A percentile compares a stretch with the other conserved stretches of the same genome.
phyloP scores from a whole-genome alignment of 192 early-diverging fungal species.

The Tieghemiomyces parasiticus region DNA sequence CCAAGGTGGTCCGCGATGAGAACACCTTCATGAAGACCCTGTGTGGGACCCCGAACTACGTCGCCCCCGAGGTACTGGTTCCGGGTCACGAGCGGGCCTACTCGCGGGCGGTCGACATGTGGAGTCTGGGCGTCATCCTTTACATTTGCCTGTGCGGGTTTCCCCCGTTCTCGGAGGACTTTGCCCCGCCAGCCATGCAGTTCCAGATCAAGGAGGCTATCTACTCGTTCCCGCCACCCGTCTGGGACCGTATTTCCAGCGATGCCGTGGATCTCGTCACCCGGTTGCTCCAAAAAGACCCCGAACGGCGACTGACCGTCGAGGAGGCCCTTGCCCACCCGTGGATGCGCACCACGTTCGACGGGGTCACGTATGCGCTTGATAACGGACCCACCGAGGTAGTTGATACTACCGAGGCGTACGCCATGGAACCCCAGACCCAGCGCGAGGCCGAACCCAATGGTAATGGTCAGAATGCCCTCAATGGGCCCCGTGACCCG shows the following conservation, averaged over 20 bases:
- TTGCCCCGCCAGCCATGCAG: constrained; percentile 38
- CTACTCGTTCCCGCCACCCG: constrained; percentile 60
- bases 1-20: constrained; percentile 63
- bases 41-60: constrained; percentile 84
- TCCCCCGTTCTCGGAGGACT: constrained; percentile 64
- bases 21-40: constrained; percentile 49
- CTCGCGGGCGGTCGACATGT: constrained; percentile 71
- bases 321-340: constrained; percentile 35
- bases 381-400: background rate
- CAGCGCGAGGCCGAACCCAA: too few relatives aligned
- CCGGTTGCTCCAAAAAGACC: constrained; percentile 31
- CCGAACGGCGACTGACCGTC: constrained; percentile 28
- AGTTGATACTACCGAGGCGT: background rate
- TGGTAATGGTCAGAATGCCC: too few relatives aligned
- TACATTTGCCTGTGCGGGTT: constrained; percentile 84
- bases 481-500: too few relatives aligned
- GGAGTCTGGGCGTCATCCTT: constrained; percentile 90
- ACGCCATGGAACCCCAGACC: background rate
- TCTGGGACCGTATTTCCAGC: constrained; percentile 61
- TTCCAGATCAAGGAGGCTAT: constrained; percentile 50
- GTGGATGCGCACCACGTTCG: constrained; percentile 27
- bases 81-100: constrained; percentile 45
- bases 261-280: constrained; percentile 37
- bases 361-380: constrained; percentile 14
- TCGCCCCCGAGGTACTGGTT: constrained; percentile 79